Conservation (phyloP, 192 early-diverging fungal species). For the Coemansia sp. region DNA sequence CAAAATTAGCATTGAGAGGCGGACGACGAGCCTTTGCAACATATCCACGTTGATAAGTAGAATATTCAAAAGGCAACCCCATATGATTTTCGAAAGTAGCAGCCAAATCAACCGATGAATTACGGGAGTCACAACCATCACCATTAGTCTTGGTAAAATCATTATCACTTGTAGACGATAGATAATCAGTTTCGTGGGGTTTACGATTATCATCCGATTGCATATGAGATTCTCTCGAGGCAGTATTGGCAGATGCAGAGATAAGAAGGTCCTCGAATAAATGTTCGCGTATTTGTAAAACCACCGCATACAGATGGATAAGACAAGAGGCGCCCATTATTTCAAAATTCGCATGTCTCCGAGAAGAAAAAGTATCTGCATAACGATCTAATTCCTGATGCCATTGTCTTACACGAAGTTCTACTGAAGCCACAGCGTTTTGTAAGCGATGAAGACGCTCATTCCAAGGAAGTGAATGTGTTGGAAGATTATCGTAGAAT, state of each 20-base stretch:
- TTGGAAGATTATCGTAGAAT: slow-evolving; percentile 52
- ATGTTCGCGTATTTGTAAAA: slow-evolving; percentile 52
- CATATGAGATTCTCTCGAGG: too few species aligned
- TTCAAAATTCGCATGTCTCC: slow-evolving; percentile 52
- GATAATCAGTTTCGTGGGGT: background rate
- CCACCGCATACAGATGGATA: slow-evolving; percentile 45
- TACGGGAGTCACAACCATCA: slow-evolving; percentile 9
- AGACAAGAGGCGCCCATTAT: slow-evolving; percentile 43
- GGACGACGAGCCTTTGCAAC: slow-evolving; percentile 38
- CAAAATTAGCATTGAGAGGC: slow-evolving; percentile 22
- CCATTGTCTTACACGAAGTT: slow-evolving; percentile 50
- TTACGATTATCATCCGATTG: slow-evolving; percentile 2
- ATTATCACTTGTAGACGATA: background rate
- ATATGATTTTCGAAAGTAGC: slow-evolving; percentile 29
- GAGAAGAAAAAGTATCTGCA: slow-evolving; percentile 39
- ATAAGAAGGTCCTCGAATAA: slow-evolving; percentile 42
- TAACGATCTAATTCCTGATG: slow-evolving; percentile 42
- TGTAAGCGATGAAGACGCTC: slow-evolving; percentile 19
- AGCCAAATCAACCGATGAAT: slow-evolving; percentile 25
- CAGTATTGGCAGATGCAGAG: too few species aligned
- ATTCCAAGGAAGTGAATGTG: slow-evolving; percentile 36
- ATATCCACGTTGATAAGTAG: slow-evolving; percentile 36
- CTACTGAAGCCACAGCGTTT: slow-evolving; percentile 22
- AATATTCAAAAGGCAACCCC: slow-evolving; percentile 19
- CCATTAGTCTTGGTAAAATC: background rate